These are phyloP conservation scores for Medicago ruthenica DNA, from an alignment of 306 rosid genomes.

Conservation along the genomic window DNA sequence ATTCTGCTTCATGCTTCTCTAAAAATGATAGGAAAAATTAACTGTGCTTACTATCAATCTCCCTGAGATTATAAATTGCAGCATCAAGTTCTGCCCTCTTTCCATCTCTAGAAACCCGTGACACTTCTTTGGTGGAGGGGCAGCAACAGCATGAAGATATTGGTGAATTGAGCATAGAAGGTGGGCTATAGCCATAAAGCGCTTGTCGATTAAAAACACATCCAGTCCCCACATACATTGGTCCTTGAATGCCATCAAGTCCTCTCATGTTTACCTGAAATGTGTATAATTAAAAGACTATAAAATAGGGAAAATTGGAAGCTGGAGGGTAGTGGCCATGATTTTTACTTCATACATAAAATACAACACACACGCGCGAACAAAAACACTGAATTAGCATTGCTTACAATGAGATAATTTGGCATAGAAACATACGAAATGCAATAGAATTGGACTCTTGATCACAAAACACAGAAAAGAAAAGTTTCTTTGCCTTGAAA, in stretches of 20 bases:
- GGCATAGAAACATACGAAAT: not conserved
- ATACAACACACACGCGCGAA: not conserved
- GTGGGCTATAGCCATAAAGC: slow-evolving; percentile 93
- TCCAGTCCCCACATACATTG: slow-evolving; percentile 96
- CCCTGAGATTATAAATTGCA: slow-evolving; percentile 82
- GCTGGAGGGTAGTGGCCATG: not conserved
- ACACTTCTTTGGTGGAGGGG: slow-evolving; percentile 59
- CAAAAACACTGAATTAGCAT: slow-evolving; percentile 11
- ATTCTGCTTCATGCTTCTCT: slow-evolving; percentile 29
- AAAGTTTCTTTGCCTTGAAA: not conserved
- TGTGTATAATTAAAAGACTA: slow-evolving; percentile 36
- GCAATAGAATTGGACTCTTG: not conserved
- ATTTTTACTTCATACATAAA: slow-evolving; percentile 25
- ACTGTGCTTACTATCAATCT: slow-evolving; percentile 71
- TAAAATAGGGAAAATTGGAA: slow-evolving; percentile 14
- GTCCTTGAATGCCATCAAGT: slow-evolving; percentile 97
- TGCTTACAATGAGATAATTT: slow-evolving; percentile 9
- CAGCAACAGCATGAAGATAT: slow-evolving; percentile 83
- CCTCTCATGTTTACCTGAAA: slow-evolving; percentile 98
- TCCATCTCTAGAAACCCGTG: slow-evolving; percentile 69
- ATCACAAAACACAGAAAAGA: not conserved
- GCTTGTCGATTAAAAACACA: slow-evolving; percentile 94
- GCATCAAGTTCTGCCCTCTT: slow-evolving; percentile 84
- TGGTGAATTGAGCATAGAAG: slow-evolving; percentile 70
- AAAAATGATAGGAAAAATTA: slow-evolving; percentile 32